These are phyloP conservation scores for Beauveria pseudobassiana DNA, from an alignment of 2,329 filamentous ascomycete genomes.

Conservation along the genomic window DNA sequence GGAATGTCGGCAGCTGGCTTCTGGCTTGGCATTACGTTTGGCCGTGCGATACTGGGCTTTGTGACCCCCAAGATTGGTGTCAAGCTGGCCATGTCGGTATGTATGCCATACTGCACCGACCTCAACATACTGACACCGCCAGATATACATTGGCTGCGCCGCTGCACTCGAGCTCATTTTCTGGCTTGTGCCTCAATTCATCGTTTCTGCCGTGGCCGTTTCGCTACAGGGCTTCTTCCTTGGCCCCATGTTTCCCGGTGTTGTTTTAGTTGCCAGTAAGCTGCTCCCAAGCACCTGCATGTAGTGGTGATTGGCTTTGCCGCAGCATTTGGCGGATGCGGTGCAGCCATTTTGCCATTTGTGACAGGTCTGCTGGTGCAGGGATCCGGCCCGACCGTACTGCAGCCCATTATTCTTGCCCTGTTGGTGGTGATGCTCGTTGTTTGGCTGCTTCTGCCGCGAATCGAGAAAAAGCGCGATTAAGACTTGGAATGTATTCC, in stretches of 20 bases:
- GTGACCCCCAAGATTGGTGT: conserved; percentile 66
- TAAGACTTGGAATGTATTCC: conserved; percentile 13
- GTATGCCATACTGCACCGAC: neutral
- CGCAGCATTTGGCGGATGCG: conserved; percentile 65
- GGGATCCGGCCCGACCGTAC: conserved; percentile 43
- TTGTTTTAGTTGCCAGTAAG: conserved; percentile 62
- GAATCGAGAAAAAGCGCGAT: conserved; percentile 32
- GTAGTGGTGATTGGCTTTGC: conserved; percentile 72
- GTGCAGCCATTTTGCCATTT: conserved; percentile 61
- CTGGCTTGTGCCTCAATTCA: conserved; percentile 74
- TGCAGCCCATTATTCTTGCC: conserved; percentile 50
- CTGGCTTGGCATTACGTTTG: conserved; percentile 72
- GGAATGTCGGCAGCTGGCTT: conserved; percentile 74
- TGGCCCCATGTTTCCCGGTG: conserved; percentile 69
- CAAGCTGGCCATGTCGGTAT: conserved; percentile 47
- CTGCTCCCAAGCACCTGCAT: conserved; percentile 61
- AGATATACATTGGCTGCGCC: conserved; percentile 55
- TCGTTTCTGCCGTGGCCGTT: conserved; percentile 65
- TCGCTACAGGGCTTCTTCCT: conserved; percentile 71
- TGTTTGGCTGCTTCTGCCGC: conserved; percentile 40
- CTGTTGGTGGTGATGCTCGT: conserved; percentile 36
- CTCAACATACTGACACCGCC: conserved; percentile 1
- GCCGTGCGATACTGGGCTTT: conserved; percentile 63
- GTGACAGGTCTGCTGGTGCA: conserved; percentile 60
- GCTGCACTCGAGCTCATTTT: conserved; percentile 65